Percentiles rank a stretch among this genome's conserved stretches.
These are phyloP conservation scores for Salvia sclarea DNA, from an alignment of 305 asterid species.

Conservation along the genomic window DNA sequence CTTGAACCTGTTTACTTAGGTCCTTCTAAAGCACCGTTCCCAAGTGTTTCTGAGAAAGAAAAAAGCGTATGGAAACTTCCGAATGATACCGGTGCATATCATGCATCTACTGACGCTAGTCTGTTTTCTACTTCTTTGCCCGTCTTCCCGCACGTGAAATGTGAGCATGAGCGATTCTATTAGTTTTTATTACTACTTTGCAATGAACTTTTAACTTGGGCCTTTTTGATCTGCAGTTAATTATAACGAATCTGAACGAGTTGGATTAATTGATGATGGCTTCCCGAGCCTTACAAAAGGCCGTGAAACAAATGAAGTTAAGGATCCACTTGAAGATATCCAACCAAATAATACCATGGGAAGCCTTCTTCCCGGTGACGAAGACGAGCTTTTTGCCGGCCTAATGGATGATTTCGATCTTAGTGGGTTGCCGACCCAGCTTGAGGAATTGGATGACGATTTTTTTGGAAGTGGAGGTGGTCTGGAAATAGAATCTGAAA, in stretches of 20 bases:
- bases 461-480: conserved; percentile 96
- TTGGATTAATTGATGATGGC: conserved; percentile 51
- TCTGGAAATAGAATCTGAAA: conserved; percentile 69
- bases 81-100: conserved; percentile 42
- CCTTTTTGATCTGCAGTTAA: conserved; percentile 52
- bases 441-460: conserved; percentile 94
- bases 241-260: conserved; percentile 46
- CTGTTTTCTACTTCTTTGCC: conserved; percentile 88
- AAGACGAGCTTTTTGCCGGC: conserved; percentile 91
- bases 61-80: conserved; percentile 63
- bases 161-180: conserved; percentile 45
- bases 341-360: conserved; percentile 46
- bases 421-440: conserved; percentile 77
- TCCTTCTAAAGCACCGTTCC: conserved; percentile 37
- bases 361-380: conserved; percentile 83
- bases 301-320: conserved; percentile 43
- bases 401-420: conserved; percentile 87
- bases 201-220: conserved; percentile 26
- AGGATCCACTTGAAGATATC: conserved; percentile 56
- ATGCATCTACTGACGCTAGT: conserved; percentile 71
- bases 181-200: not conserved
- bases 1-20: conserved; percentile 39
- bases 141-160: conserved; percentile 62
- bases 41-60: conserved; percentile 44
- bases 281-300: conserved; percentile 46